Evolutionary conservation across 805 yeast species (phyloP), one percentile per base, ranked within the genome.

Genomic region (Naumovozyma baii): DNA sequence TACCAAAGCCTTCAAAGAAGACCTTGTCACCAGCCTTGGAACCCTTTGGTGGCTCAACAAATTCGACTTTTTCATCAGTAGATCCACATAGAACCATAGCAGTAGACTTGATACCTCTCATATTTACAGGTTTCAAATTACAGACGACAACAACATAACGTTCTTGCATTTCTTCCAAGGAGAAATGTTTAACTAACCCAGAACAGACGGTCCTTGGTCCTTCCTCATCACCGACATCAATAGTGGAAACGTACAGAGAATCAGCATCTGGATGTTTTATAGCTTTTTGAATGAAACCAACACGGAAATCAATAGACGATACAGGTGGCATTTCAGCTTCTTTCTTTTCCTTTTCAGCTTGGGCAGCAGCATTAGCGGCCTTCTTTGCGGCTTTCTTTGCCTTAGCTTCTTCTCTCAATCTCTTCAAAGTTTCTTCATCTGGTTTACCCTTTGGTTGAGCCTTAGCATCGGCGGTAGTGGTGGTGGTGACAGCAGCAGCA

Each of bases 151-250:
- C 82, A 37, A 90, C 94, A 54, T 74, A 75, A 63, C 97, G 81
- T 64, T 85, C 76, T 74, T 92, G 98, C 95, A 92, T 82, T 33
- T 83, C 94, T 68, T 92, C 97, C 48, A 94, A 63, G 31, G 95
- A 80, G 59, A 84, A 73, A 66, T 83, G 78, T 52, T 85, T 85
- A 47, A 87, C 96, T 55, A 92, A 73, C 52, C 99, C 99, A 10
- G 96, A 85, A 70, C 98, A 92, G 41, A 92, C 95, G 22, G 97
- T 92, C 72, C 99, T 79, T 58, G 99, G 98, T 44, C 94, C 94
- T 61, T 85, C 95, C 46, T 72, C 88, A 55, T 92, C 99, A 51
- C 98, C 99, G 72, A 84, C 79, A 47, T 94, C 85, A 54, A 92
- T 92, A 38, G 98, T 92, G 20, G 97, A 92, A 41, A 92, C 95